These are phyloP conservation scores for Cryptococcus sp. DNA, from an alignment of 1,284 basidiomycete genomes.

Conservation along the genomic window DNA sequence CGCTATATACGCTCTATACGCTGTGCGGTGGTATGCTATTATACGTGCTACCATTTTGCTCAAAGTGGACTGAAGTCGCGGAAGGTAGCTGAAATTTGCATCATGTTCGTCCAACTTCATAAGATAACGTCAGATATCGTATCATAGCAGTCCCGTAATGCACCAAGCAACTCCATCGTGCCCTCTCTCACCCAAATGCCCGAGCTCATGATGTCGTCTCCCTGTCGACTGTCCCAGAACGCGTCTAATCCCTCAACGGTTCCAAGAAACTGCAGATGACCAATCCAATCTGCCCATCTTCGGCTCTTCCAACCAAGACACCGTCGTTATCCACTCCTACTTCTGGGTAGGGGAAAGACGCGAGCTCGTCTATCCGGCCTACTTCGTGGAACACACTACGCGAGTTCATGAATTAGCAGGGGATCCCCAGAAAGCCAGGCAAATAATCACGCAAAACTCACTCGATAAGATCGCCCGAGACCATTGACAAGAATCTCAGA, in stretches of 20 bases:
- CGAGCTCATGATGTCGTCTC: no score
- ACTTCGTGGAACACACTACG: slow-evolving; percentile 51
- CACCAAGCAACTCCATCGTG: no score
- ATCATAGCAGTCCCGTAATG: no score
- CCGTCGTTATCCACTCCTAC: slow-evolving; percentile 54
- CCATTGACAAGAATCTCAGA: slow-evolving; percentile 44
- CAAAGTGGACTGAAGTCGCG: no score
- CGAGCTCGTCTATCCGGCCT: slow-evolving; percentile 50
- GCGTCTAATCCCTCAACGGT: slow-evolving; percentile 25
- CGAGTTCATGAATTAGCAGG: background rate
- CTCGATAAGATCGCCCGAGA: slow-evolving; percentile 48
- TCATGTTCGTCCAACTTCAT: no score
- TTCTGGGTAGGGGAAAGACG: slow-evolving; percentile 49
- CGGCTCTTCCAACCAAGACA: slow-evolving; percentile 43
- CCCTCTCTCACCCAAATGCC: no score
- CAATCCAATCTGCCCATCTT: slow-evolving; percentile 46
- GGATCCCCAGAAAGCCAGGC: background rate
- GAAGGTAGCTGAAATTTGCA: no score
- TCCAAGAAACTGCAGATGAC: slow-evolving; percentile 53
- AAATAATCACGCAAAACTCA: slow-evolving; percentile 21
- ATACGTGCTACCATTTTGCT: no score
- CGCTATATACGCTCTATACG: no score
- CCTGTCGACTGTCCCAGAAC: no score
- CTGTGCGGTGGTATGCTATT: no score
- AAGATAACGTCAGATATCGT: no score